A percentile compares a stretch with the other conserved stretches of the same genome.
Evolutionary conservation across 768 basidiomycete genomes (phyloP).

Genomic region (Lentinula guzmanii): DNA sequence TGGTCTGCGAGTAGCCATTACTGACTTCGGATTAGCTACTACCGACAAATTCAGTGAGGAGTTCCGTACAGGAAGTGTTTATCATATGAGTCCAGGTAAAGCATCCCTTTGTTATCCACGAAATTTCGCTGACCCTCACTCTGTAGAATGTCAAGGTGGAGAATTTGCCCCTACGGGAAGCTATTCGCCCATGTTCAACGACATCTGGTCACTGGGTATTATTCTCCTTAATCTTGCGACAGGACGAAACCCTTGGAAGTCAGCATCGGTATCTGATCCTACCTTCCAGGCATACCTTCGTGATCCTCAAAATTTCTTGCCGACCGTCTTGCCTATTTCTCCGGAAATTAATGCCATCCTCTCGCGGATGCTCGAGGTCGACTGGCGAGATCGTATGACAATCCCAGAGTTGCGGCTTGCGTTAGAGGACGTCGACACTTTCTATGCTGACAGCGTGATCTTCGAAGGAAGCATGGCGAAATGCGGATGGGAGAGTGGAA

Average conservation of each 20-base stretch:
- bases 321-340: slow-evolving; percentile 78
- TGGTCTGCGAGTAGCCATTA: slow-evolving; percentile 76
- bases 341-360: slow-evolving; percentile 67
- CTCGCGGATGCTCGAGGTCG: slow-evolving; percentile 63
- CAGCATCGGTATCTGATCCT: slow-evolving; percentile 74
- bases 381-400: slow-evolving; percentile 55
- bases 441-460: slow-evolving; percentile 70
- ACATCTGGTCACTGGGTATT: slow-evolving; percentile 95
- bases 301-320: slow-evolving; percentile 75
- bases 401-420: slow-evolving; percentile 49
- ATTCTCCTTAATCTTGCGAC: slow-evolving; percentile 94
- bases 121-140: slow-evolving; percentile 15
- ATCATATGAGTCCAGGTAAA: slow-evolving; percentile 94
- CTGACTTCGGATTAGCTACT: slow-evolving; percentile 94
- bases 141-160: slow-evolving; percentile 87
- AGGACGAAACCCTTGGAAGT: slow-evolving; percentile 94
- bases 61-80: slow-evolving; percentile 95
- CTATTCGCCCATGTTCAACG: slow-evolving; percentile 86
- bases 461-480: slow-evolving; percentile 80
- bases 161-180: slow-evolving; percentile 52
- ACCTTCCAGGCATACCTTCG: slow-evolving; percentile 86
- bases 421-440: slow-evolving; percentile 50
- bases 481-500: slow-evolving; percentile 72
- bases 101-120: slow-evolving; percentile 10
- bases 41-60: slow-evolving; percentile 81